Conservation (phyloP, 139 green algal genomes). For the Pleodorina starrii region DNA sequence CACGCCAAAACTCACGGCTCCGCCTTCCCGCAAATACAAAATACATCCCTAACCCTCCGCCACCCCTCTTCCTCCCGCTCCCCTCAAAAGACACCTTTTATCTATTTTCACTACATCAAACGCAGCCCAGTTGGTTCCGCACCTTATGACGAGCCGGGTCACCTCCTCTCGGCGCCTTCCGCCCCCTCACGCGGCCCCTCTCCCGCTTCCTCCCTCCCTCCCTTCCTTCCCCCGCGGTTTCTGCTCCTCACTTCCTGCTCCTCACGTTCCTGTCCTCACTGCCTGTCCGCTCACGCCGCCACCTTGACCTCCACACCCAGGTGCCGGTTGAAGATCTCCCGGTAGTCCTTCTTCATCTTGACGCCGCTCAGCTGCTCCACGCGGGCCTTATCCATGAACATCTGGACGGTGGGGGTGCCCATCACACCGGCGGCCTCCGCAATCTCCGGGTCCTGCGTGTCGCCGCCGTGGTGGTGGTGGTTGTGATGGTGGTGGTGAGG, state of each 20-base stretch:
- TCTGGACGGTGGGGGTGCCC: constrained; percentile 90
- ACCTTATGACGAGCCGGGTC: too few species aligned
- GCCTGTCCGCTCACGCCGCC: neutral
- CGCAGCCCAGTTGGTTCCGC: too few species aligned
- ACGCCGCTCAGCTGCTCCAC: constrained; percentile 86
- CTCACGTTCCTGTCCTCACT: neutral
- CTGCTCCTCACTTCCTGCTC: neutral
- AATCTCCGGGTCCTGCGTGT: constrained; percentile 80
- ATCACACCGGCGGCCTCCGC: constrained; percentile 90
- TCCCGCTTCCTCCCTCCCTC: neutral
- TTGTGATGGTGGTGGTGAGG: too few species aligned
- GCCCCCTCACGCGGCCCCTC: neutral
- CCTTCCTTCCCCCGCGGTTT: neutral
- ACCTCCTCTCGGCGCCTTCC: too few species aligned
- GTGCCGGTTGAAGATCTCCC: constrained; percentile 72
- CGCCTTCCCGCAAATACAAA: too few species aligned
- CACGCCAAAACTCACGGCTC: too few species aligned
- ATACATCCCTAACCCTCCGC: too few species aligned
- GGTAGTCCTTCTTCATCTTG: constrained; percentile 96
- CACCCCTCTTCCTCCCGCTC: too few species aligned
- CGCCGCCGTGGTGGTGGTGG: too few species aligned
- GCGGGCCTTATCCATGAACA: constrained; percentile 96
- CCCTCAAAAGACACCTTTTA: too few species aligned
- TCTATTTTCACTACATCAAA: too few species aligned
- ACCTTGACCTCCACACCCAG: neutral